These are phyloP conservation scores for Chaetomidium leptoderma DNA, from an alignment of 495 filamentous ascomycete species.

Conservation along the genomic window DNA sequence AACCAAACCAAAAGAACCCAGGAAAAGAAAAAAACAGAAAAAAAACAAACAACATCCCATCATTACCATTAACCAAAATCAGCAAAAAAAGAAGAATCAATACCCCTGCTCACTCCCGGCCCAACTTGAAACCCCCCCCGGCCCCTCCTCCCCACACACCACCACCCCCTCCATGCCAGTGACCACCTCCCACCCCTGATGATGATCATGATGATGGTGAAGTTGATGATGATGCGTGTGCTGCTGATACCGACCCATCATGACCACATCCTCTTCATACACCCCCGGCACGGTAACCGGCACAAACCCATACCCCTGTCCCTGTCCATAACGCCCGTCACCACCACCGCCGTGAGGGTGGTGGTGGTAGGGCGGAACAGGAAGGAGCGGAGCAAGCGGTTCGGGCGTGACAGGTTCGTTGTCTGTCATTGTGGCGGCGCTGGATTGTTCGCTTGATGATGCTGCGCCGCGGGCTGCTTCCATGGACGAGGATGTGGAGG, in stretches of 20 bases:
- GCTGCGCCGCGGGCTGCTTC: background rate
- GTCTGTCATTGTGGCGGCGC: background rate
- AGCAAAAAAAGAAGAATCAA: too few relatives aligned
- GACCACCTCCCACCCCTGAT: background rate
- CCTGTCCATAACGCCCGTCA: background rate
- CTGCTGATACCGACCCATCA: background rate
- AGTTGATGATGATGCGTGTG: background rate
- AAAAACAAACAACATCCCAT: too few relatives aligned
- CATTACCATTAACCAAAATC: too few relatives aligned
- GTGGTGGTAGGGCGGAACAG: too few relatives aligned
- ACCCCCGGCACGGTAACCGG: too few relatives aligned
- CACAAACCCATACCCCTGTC: too few relatives aligned
- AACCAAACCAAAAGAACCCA: too few relatives aligned
- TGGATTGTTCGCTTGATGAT: background rate
- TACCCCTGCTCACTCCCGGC: background rate
- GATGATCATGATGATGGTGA: background rate
- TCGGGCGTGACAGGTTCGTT: background rate
- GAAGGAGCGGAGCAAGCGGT: background rate
- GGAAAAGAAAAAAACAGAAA: too few relatives aligned
- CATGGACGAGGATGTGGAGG: background rate
- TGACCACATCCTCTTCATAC: background rate
- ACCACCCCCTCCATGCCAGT: background rate
- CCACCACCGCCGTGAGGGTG: background rate
- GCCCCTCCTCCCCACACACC: background rate
- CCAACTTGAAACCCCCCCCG: background rate